A percentile compares a stretch with the other conserved stretches of the same genome.
These are phyloP conservation scores for Sugiyamaella castrensis DNA, from an alignment of 1,139 yeast genomes.

Conservation along the genomic window DNA sequence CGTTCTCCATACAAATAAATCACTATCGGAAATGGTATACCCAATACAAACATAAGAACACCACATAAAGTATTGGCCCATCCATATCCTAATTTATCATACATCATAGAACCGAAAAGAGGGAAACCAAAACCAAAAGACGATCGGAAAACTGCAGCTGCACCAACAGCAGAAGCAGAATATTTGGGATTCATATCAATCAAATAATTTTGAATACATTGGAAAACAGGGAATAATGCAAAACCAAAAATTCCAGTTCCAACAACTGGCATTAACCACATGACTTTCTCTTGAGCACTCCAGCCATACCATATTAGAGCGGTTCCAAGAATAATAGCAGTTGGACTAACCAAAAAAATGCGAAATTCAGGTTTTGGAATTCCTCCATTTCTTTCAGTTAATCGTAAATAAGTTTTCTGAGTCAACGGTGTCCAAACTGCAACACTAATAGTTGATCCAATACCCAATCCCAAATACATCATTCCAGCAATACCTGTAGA, in stretches of 20 bases:
- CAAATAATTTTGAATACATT: constrained; percentile 56
- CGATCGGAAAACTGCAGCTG: constrained; percentile 61
- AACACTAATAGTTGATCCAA: constrained; percentile 50
- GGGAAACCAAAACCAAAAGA: constrained; percentile 54
- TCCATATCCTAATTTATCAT: constrained; percentile 48
- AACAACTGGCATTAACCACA: constrained; percentile 57
- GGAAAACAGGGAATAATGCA: constrained; percentile 57
- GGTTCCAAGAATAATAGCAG: constrained; percentile 49
- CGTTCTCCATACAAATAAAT: constrained; percentile 56
- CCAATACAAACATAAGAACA: constrained; percentile 51
- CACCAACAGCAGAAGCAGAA: constrained; percentile 57
- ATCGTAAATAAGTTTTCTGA: constrained; percentile 39
- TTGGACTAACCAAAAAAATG: constrained; percentile 43
- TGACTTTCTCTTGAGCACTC: constrained; percentile 49
- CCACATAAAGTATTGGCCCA: constrained; percentile 68
- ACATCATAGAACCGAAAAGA: constrained; percentile 37
- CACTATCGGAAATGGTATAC: constrained; percentile 61
- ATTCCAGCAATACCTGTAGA: constrained; percentile 52
- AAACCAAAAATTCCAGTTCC: constrained; percentile 57
- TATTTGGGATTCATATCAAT: constrained; percentile 65
- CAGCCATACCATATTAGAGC: constrained; percentile 65
- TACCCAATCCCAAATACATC: constrained; percentile 54
- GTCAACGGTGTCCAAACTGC: constrained; percentile 46
- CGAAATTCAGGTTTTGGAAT: constrained; percentile 56
- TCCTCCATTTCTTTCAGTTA: constrained; percentile 47